Conservation (phyloP, 306 rosid species). For the Cicer arietinum region DNA sequence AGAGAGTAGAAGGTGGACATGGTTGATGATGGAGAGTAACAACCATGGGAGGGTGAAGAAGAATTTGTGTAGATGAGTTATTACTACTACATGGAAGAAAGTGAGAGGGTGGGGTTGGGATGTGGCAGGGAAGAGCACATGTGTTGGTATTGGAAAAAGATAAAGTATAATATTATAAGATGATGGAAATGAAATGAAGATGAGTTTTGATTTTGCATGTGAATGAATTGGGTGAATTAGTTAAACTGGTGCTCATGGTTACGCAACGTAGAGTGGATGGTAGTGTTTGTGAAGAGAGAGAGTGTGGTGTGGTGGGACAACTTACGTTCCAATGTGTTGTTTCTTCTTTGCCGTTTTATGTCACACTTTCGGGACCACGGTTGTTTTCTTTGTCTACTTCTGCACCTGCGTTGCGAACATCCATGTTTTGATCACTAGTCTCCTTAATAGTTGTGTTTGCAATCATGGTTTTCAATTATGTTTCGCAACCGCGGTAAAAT, state of each 20-base stretch:
- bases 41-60: conserved; percentile 59
- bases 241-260: conserved; percentile 37
- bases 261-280: conserved; percentile 45
- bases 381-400: neutral
- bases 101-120: neutral
- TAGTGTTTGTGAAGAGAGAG: neutral
- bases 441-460: no score
- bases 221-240: conserved; percentile 23
- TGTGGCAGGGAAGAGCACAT: conserved; percentile 41
- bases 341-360: conserved; percentile 39
- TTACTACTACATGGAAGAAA: neutral
- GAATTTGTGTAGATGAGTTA: neutral
- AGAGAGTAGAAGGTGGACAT: conserved; percentile 75
- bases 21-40: conserved; percentile 52
- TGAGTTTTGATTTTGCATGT: conserved; percentile 32
- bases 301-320: conserved; percentile 25
- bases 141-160: conserved; percentile 5
- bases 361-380: conserved; percentile 31
- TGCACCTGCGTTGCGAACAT: neutral
- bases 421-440: neutral
- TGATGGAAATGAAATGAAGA: conserved; percentile 10
- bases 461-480: no score
- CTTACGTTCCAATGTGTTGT: neutral
- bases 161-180: neutral
- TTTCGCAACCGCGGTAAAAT: no score